Base-by-base conservation (phyloP, 2,329 filamentous ascomycete species). In the Juglanconis oblonga region DNA sequence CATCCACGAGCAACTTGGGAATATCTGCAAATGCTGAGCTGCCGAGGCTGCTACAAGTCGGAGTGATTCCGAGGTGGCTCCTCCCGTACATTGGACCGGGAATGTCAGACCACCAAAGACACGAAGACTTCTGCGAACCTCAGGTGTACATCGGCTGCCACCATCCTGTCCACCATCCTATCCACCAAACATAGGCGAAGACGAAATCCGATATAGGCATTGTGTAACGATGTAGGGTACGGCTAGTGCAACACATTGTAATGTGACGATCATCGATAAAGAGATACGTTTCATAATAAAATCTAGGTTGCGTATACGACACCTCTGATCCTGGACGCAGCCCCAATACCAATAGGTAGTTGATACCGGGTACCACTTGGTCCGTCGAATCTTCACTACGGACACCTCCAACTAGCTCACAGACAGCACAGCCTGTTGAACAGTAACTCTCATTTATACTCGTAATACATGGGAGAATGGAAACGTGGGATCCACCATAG, bases 361-460 rank as follows among this genome's bases (percentile, higher is more conserved):
- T 10, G 17, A 47, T 8, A 4, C 14, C 44, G 17, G 3, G 5
- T 47, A 11, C 17, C 17, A 47, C 29, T 24, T 49, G 24, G 29
- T 49, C 24, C 47, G 47, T n/a, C 47, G 47, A 4, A 49, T 35
- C 47, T 49, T 32, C 24, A 49, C 47, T 4, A 33, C 47, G 5
- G 57, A 52, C 33, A 58, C 57, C 2, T 29, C 58, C 48, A 57
- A 57, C 29, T 33, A 61, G 58, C 54, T 61, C 5, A 48, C 35
- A 14, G 58, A 61, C 11, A 54, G 58, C 24, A 61, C 58, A 7
- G 33, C 48, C 6, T 61, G 58, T 36, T 54, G 58, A 29, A 42
- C 48, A 24, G 58, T 61, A 9, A 61, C 58, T 3, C 24, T 57
- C 14, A 61, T 61, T n/a, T 61, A 57, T 8, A 54, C 58, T 11